Evolutionary conservation across 352 stramenopile species (phyloP).

Genomic region (Pythium grandisporangium): DNA sequence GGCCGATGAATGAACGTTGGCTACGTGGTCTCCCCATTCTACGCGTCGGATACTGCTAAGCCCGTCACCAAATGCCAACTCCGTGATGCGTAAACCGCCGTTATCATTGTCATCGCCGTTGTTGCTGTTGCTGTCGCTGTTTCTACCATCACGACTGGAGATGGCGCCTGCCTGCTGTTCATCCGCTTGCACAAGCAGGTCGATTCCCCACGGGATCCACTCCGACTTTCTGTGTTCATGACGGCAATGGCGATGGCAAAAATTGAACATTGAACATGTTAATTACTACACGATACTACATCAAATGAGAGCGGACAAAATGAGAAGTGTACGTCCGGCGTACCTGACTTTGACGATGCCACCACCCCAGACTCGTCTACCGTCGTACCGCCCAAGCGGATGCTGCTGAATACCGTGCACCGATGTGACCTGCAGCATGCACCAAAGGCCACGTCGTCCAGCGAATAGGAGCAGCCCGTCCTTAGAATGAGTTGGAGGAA

Average conservation of each 20-base stretch:
- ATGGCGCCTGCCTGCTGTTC: no score
- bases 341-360: slow-evolving; percentile 46
- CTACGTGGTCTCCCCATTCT: slow-evolving; percentile 24
- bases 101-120: neutral
- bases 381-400: slow-evolving; percentile 33
- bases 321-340: neutral
- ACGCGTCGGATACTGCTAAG: slow-evolving; percentile 31
- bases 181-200: slow-evolving; percentile 40
- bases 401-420: slow-evolving; percentile 36
- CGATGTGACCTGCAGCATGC: slow-evolving; percentile 21
- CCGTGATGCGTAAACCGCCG: slow-evolving; percentile 22
- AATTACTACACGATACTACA: no score
- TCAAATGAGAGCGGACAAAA: no score
- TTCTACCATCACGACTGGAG: no score
- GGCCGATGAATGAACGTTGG: slow-evolving; percentile 55
- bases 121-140: no score
- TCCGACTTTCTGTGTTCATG: slow-evolving; percentile 26
- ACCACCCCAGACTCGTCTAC: slow-evolving; percentile 49
- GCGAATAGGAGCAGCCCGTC: no score
- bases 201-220: slow-evolving; percentile 48
- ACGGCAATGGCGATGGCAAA: no score
- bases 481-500: no score
- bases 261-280: no score
- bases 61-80: slow-evolving; percentile 25
- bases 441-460: no score